Evolutionary conservation across 352 stramenopile species (phyloP), one percentile per base, ranked within the genome.

Genomic region (Phytophthora pistaciae): DNA sequence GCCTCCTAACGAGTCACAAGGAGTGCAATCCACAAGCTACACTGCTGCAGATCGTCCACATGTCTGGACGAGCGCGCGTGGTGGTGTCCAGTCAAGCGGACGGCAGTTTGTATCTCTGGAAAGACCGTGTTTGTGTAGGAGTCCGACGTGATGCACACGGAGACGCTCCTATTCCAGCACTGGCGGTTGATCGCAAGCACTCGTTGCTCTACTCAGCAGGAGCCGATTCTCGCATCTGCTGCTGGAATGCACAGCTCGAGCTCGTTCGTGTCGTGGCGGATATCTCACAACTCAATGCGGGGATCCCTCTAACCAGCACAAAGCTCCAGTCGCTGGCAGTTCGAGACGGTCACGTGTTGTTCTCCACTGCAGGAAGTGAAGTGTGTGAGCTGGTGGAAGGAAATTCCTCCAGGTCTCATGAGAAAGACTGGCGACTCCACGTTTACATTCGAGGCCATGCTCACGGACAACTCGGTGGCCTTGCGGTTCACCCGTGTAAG

Each of bases 291-390:
- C 56, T 91, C 18, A 70, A 77, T 16, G 46, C 44, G 27, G 33
- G 8, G 0, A 29, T 70, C 5, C 60, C 54, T 23, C 80, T 83
- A 1, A 83, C 54, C 33, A 87, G 58, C 40, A 82, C 66, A 3
- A 68, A 61, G 16, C 67, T 94, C 46, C 87, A 91, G 53, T 91
- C 84, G 9, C 56, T 95, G 6, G 75, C 72, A 0, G 76, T 89
- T 3, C 85, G 84, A 9, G 81, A 93, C 42, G 79, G 72, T 1
- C 91, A 91, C 27, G 64, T 98, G 16, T 60, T 98, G 3, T 80
- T 98, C 11, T 88, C 88, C 14, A 98, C 93, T 1, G 80, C 78
- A 60, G 91, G 84, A 10, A 88, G 88, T 25, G 91, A 98, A 52
- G 82, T 98, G 10, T 97, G 80, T 36, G 93, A 98, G 67, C 60